Evolutionary conservation across 306 rosid species (phyloP).

Genomic region (Chamaecrista fasciculata): DNA sequence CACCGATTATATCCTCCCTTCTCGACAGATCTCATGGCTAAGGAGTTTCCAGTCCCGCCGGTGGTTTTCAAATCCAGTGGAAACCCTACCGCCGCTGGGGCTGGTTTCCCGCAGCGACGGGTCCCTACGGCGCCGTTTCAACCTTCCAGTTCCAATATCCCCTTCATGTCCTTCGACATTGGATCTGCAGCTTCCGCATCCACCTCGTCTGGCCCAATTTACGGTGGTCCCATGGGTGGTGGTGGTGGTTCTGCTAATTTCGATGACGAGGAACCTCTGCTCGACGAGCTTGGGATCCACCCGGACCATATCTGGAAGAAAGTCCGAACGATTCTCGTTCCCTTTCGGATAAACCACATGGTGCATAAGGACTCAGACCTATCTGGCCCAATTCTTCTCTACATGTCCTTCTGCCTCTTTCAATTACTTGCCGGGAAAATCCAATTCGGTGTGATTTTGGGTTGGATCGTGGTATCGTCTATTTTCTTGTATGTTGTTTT

Average conservation of each 20-base stretch:
- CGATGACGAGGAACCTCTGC: conserved; percentile 4
- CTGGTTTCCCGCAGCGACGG: not conserved
- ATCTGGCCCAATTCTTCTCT: conserved; percentile 14
- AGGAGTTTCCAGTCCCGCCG: conserved; percentile 10
- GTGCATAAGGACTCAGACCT: conserved; percentile 11
- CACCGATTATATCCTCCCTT: not conserved
- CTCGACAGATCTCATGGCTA: not conserved
- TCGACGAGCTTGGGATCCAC: conserved; percentile 20
- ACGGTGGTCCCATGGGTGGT: conserved; percentile 2
- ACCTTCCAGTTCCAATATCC: conserved; percentile 4
- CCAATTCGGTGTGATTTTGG: conserved; percentile 18
- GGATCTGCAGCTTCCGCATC: not conserved
- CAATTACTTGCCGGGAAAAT: conserved; percentile 17
- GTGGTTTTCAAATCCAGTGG: conserved; percentile 3
- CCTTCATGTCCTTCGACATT: conserved; percentile 15
- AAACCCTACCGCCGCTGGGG: not conserved
- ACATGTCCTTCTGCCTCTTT: conserved; percentile 4
- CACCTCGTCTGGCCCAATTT: conserved; percentile 2
- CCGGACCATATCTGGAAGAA: conserved; percentile 12
- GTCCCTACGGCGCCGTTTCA: conserved; percentile 11
- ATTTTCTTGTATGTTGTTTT: conserved; percentile 14
- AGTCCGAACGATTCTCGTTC: conserved; percentile 1
- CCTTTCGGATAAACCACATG: not conserved
- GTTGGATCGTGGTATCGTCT: conserved; percentile 11
- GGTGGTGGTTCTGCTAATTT: not conserved